Evolutionary conservation across 805 yeast genomes (phyloP).

Genomic region (Wickerhamomyces strasburgensis): DNA sequence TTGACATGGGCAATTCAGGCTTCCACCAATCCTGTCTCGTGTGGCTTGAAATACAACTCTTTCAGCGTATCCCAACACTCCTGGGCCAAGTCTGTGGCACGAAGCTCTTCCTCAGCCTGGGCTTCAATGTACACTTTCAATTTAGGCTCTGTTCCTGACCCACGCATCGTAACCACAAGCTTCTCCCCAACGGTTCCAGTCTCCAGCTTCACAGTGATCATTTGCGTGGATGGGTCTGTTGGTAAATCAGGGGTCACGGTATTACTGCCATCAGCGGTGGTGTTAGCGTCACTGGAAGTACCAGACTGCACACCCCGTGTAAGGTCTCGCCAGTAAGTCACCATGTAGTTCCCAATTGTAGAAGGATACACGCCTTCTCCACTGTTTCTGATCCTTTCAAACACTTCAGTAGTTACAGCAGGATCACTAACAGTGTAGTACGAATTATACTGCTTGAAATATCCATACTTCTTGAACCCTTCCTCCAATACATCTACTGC

Average conservation of each 20-base stretch:
- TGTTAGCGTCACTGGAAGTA: constrained; percentile 39
- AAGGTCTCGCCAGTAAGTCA: constrained; percentile 74
- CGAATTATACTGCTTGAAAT: constrained; percentile 80
- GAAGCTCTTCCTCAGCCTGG: constrained; percentile 37
- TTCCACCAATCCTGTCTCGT: constrained; percentile 33
- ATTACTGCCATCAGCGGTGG: neutral
- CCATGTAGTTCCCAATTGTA: constrained; percentile 50
- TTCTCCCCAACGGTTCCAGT: constrained; percentile 25
- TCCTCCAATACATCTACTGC: constrained; percentile 48
- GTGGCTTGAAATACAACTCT: constrained; percentile 68
- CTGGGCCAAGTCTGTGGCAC: constrained; percentile 49
- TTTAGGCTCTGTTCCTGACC: constrained; percentile 97
- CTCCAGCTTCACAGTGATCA: constrained; percentile 67
- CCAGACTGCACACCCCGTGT: constrained; percentile 77
- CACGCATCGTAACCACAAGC: constrained; percentile 80
- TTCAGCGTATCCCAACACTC: constrained; percentile 62
- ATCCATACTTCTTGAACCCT: constrained; percentile 68
- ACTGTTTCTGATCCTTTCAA: constrained; percentile 44
- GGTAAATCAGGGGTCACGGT: too few species aligned
- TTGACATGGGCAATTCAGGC: constrained; percentile 3
- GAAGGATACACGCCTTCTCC: constrained; percentile 33
- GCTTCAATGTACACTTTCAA: constrained; percentile 90
- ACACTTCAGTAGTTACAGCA: constrained; percentile 46
- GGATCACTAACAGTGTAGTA: constrained; percentile 67
- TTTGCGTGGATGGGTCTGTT: constrained; percentile 70